Base-by-base conservation (phyloP, 1,284 basidiomycete species). In the Ustilago shanxiensis region DNA sequence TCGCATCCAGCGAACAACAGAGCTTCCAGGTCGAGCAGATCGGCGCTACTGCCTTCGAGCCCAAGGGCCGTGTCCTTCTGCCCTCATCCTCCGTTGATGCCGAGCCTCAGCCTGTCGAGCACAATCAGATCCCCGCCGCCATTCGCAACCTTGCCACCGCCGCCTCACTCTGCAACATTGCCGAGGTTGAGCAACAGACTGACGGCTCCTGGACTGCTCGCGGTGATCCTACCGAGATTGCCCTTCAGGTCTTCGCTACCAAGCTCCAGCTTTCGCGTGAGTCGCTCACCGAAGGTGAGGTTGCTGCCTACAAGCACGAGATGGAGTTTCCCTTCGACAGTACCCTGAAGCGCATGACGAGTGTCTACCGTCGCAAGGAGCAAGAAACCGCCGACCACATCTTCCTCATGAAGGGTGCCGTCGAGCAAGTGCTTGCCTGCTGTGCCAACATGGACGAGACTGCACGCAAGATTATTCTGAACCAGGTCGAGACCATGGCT, bases 351-450 rank as follows among this genome's bases (percentile, higher is more conserved):
- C 70, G 82, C 35, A 82, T 82, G 80, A 79, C 82, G 20, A 74
- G 66, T 50, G 63, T 82, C 57, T 82, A 74, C 60, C 68, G 50
- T 24, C 53, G 59, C 37, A 61, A 60, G 51, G 51, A 49, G 4
- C 41, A 62, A 45, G 50, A 37, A 9, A 37, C 56, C 3, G 31
- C 61, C 5, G 72, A 64, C 18, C 67, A 62, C 26, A 44, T 57
- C 56, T 68, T 76, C 44, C 60, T 80, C 49, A 83, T 82, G 80
- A 83, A 83, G 71, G 82, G 82, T 47, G 82, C 82, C 47, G 80
- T 81, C 13, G 82, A 83, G 59, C 73, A 79, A 26, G 78, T 83
- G 1, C 54, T 83, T 29, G 81, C 80, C 14, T 72, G 75, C 54
- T 83, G 82, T 41, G 35, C 50, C 22, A 45, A 47, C n/a, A 72